Evolutionary conservation across 495 filamentous ascomycete genomes (phyloP).

Genomic region (Cercophora samala): DNA sequence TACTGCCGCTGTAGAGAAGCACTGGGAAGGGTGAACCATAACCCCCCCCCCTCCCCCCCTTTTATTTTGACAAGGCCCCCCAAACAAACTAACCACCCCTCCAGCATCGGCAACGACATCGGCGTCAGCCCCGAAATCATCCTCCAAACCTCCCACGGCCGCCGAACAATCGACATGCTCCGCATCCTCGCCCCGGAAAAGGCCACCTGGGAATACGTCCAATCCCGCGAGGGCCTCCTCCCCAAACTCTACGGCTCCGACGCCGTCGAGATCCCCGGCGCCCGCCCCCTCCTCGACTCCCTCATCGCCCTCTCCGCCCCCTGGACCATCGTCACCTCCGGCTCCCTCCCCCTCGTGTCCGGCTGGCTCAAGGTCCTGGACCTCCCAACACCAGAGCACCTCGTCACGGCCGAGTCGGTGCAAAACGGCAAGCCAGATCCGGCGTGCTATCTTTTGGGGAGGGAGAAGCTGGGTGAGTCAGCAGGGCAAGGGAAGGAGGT

Average conservation of each 20-base stretch:
- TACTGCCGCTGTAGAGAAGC: conserved; percentile 80
- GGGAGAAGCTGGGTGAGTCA: conserved; percentile 55
- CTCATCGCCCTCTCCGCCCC: conserved; percentile 50
- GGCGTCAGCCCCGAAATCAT: conserved; percentile 79
- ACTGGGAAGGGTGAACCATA: conserved; percentile 71
- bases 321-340: conserved; percentile 94
- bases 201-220: conserved; percentile 89
- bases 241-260: conserved; percentile 72
- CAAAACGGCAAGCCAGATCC: conserved; percentile 84
- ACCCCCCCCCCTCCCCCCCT: neutral
- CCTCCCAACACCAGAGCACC: conserved; percentile 66
- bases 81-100: conserved; percentile 8
- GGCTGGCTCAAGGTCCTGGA: conserved; percentile 82
- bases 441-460: conserved; percentile 74
- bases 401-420: conserved; percentile 87
- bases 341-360: conserved; percentile 72
- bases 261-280: conserved; percentile 78
- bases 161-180: conserved; percentile 77
- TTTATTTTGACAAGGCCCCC: neutral
- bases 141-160: conserved; percentile 78
- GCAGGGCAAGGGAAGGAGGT: conserved; percentile 41
- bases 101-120: conserved; percentile 75
- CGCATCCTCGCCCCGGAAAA: conserved; percentile 69
- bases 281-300: conserved; percentile 41
- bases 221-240: conserved; percentile 70